Evolutionary conservation across 2,329 filamentous ascomycete genomes (phyloP).

Genomic region (Fusarium nisikadoi): DNA sequence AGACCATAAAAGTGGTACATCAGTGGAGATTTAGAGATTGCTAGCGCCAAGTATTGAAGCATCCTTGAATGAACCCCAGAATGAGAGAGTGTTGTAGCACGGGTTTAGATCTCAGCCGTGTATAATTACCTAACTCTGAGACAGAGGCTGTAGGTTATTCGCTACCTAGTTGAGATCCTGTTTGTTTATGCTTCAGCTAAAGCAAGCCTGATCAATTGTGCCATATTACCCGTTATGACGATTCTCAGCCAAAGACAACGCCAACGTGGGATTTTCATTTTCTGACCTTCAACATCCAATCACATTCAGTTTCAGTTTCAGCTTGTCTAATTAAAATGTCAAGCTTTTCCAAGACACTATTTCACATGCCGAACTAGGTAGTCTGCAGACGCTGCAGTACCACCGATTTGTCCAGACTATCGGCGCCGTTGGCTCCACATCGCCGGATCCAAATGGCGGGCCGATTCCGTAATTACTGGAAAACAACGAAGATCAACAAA

Average conservation of each 20-base stretch:
- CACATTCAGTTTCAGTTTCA: background rate
- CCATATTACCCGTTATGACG: slow-evolving; percentile 33
- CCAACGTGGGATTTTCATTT: slow-evolving; percentile 15
- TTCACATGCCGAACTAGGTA: slow-evolving; percentile 1
- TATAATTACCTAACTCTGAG: background rate
- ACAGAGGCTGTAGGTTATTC: slow-evolving; percentile 1
- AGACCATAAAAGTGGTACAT: slow-evolving; percentile 35
- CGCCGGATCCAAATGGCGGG: slow-evolving; percentile 9
- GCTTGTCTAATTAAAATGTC: background rate
- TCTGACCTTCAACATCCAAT: slow-evolving; percentile 17
- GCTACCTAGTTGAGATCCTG: background rate
- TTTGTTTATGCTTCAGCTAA: background rate
- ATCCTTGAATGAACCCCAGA: background rate
- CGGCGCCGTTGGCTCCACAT: slow-evolving; percentile 25
- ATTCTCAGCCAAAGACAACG: slow-evolving; percentile 16
- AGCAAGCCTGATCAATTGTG: slow-evolving; percentile 22
- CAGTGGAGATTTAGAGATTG: slow-evolving; percentile 20
- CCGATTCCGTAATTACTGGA: background rate
- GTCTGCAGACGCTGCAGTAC: slow-evolving; percentile 5
- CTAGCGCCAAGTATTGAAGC: slow-evolving; percentile 10
- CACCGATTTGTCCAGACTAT: slow-evolving; percentile 16
- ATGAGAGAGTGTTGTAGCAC: background rate
- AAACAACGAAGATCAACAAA: background rate
- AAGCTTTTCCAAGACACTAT: slow-evolving; percentile 1
- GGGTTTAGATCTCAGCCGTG: background rate